Base-by-base conservation (phyloP, 1,284 basidiomycete species). In the Heterobasidion annosum region DNA sequence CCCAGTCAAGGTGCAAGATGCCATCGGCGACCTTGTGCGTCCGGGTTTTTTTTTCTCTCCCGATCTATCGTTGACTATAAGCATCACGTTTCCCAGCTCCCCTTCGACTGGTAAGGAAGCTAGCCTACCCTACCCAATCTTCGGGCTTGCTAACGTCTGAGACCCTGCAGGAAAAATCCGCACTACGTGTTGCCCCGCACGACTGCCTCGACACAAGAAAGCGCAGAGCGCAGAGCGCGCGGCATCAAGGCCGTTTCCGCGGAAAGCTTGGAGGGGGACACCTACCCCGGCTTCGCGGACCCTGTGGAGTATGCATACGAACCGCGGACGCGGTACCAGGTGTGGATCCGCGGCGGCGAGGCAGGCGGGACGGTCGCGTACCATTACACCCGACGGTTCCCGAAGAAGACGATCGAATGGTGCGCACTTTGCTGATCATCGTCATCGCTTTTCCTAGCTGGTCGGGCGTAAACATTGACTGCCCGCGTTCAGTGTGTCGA, bases 11-110 rank as follows among this genome's bases (percentile, higher is more conserved):
- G 73, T 88, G 1, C 63, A 76, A 46, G 80, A 83, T 61, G 81
- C 85, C n/a, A 81, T 85, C 53, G 68, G 72, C 32, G 85, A 88
- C 61, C 62, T 89, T 69, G 85, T 83, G 65, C 37, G 12, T n/a
- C 37, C 37, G 2, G 10, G 10, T n/a, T 40, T n/a, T n/a, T 40
- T n/a, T 40, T 40, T 40, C 37, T 40, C 54, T 55, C 35, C 16
- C 12, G 51, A 19, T 16, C 32, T 8, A 46, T 32, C 53, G 47
- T 34, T 53, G 8, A n/a, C 59, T 16, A 32, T 16, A 34, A 35
- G 18, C 15, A 37, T 34, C 18, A 46, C 33, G 16, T 34, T 3
- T 15, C 16, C 4, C 13, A 59, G 58, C 57, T 57, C 4, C 56
- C 50, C 18, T 59, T 59, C 18, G 57, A 59, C 49, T 59, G 58